phyloP scores from a whole-genome alignment of 2,329 filamentous ascomycete species.

The Chrysoporthe austroafricana region DNA sequence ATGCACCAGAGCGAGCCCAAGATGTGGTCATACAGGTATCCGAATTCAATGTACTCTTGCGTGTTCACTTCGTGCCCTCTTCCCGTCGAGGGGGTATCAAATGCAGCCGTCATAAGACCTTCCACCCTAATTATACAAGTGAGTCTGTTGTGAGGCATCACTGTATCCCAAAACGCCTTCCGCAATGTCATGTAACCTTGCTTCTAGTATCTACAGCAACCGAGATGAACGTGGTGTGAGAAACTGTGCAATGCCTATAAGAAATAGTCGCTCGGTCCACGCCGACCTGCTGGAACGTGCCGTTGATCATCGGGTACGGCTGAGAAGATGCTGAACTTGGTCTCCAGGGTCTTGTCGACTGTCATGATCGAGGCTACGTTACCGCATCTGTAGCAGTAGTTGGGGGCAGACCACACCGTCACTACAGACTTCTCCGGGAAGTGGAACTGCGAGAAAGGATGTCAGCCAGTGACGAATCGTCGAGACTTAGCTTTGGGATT shows the following conservation, averaged over 20 bases:
- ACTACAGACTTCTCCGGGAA: constrained; percentile 95
- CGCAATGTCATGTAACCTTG: constrained; percentile 27
- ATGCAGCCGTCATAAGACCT: constrained; percentile 27
- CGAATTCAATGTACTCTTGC: constrained; percentile 22
- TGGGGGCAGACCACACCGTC: constrained; percentile 97
- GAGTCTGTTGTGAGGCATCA: constrained; percentile 14
- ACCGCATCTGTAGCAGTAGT: constrained; percentile 92
- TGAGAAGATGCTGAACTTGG: constrained; percentile 90
- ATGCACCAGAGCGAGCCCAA: background rate
- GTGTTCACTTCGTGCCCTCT: constrained; percentile 27
- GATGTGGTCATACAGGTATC: constrained; percentile 1
- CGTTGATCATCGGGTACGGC: constrained; percentile 86
- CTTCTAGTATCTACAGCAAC: constrained; percentile 27
- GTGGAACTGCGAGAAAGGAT: constrained; percentile 67
- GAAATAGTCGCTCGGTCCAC: constrained; percentile 73
- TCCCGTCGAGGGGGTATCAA: constrained; percentile 29
- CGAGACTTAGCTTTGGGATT: background rate
- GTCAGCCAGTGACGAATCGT: constrained; percentile 31
- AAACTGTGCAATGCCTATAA: constrained; percentile 47
- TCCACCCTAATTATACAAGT: constrained; percentile 27
- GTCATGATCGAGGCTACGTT: constrained; percentile 98
- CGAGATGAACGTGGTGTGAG: constrained; percentile 11
- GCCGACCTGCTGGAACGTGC: constrained; percentile 73
- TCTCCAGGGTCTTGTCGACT: constrained; percentile 80
- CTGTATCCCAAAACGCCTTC: constrained; percentile 29